Evolutionary conservation across 2,329 filamentous ascomycete species (phyloP).

Genomic region (Neonectria neomacrospora): DNA sequence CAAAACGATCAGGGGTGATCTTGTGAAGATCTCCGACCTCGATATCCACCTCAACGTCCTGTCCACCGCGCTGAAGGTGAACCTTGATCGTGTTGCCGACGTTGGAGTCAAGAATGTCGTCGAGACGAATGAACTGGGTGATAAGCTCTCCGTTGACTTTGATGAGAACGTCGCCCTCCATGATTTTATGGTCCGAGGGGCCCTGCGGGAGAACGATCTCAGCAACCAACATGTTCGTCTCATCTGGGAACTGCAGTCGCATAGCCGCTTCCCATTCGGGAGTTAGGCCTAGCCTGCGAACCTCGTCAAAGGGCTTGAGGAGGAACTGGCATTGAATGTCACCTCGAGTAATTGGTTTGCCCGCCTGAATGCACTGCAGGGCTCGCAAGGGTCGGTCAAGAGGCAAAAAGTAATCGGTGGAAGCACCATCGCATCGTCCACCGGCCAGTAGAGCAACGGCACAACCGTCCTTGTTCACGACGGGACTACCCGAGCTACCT

Average conservation of each 20-base stretch:
- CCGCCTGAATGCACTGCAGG: constrained; percentile 83
- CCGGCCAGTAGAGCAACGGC: constrained; percentile 95
- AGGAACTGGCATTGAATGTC: constrained; percentile 99
- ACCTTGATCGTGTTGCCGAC: constrained; percentile 83
- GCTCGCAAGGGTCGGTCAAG: constrained; percentile 90
- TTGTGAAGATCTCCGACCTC: constrained; percentile 88
- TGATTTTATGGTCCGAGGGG: constrained; percentile 85
- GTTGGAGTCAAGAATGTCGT: constrained; percentile 89
- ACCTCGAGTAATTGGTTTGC: constrained; percentile 81
- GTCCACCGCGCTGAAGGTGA: constrained; percentile 86
- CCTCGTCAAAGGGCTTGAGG: constrained; percentile 97
- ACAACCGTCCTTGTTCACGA: constrained; percentile 93
- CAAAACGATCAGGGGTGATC: constrained; percentile 96
- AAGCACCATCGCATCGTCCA: constrained; percentile 91
- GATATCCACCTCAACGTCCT: constrained; percentile 87
- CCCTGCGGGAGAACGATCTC: constrained; percentile 94
- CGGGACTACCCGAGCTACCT: constrained; percentile 97
- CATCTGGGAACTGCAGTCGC: constrained; percentile 85
- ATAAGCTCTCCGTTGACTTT: constrained; percentile 94
- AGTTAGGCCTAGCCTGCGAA: constrained; percentile 85
- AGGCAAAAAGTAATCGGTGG: constrained; percentile 97
- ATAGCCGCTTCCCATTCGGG: constrained; percentile 88
- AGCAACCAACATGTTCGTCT: constrained; percentile 96
- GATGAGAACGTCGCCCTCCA: constrained; percentile 93
- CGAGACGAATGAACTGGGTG: constrained; percentile 90